Evolutionary conservation across 768 basidiomycete genomes (phyloP).

Genomic region (Boletellus emodensis): DNA sequence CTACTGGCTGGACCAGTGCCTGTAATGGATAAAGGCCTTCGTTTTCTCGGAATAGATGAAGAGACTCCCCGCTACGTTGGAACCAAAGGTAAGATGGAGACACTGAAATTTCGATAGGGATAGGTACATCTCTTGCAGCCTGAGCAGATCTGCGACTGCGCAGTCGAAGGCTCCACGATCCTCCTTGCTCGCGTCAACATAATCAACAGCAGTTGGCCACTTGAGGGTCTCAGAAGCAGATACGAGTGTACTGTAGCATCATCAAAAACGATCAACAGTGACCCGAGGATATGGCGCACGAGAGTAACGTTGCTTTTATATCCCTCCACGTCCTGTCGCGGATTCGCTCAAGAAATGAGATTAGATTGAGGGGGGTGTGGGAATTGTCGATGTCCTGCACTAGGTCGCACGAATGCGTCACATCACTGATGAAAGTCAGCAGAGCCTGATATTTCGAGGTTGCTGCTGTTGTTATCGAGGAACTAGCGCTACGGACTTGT

Average conservation of each 20-base stretch:
- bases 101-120: not conserved
- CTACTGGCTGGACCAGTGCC: constrained; percentile 77
- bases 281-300: constrained; percentile 41
- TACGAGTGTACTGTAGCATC: constrained; percentile 52
- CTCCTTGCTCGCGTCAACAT: constrained; percentile 44
- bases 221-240: constrained; percentile 65
- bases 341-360: constrained; percentile 58
- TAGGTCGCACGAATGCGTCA: constrained; percentile 40
- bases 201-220: constrained; percentile 84
- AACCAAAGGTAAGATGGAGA: not conserved
- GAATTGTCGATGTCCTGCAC: constrained; percentile 44
- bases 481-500: constrained; percentile 41
- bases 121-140: constrained; percentile 74
- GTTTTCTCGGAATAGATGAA: constrained; percentile 30
- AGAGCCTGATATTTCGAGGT: constrained; percentile 59
- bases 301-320: constrained; percentile 61
- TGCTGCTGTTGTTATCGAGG: constrained; percentile 42
- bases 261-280: not conserved
- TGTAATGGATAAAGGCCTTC: constrained; percentile 79
- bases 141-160: constrained; percentile 73
- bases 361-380: constrained; percentile 54
- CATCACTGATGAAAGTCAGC: constrained; percentile 54
- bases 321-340: constrained; percentile 71
- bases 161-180: constrained; percentile 66
- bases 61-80: constrained; percentile 47